Base-by-base conservation (phyloP, 345 rosid genomes). In the Eucalyptus microcorys region DNA sequence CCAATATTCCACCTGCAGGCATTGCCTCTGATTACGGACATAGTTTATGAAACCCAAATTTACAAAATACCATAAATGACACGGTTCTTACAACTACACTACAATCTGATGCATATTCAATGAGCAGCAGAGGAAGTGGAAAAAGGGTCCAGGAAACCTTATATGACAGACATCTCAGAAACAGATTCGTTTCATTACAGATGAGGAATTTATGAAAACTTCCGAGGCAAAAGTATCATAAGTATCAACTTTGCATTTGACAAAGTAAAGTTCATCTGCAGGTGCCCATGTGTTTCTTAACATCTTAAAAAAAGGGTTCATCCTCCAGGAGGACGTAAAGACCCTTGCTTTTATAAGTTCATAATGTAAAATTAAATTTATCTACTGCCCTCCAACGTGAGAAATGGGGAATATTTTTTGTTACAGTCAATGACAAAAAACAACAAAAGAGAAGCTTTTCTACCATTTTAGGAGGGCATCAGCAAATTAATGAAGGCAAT, bases 1-100 rank as follows among this genome's bases (percentile, higher is more conserved):
- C 99, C 83, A 97, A 90, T 87, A 97, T 94, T 80, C 99, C 99
- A 83, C 99, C 99, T 96, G 93, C 89, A 88, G 52, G 34, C 57
- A 87, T 21, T 61, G 86, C 88, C 40, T 49, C 30, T 5, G 47
- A 50, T 86, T 76, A 86, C 42, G 59, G 57, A 40, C 86, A 71
- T 22, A 22, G 32, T 52, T n/a, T 17, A 43, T 7, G 30, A 34
- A 85, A 30, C 57, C 30, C 52, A 64, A 80, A 13, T 50, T 24
- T 2, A 8, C 84, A 76, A 76, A 76, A 76, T 76, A 76, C 47
- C 47, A 21, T 40, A 40, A 76, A 76, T 76, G 27, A 76, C 30
- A 40, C 3, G 47, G 84, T 76, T 42, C 47, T 40, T 22, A 2
- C 87, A 85, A 47, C 55, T 85, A 32, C 87, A 5, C 47, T 40